Percentiles rank a stretch among this genome's conserved stretches.
Conservation (phyloP, 306 rosid species). For the Canavalia gladiata region DNA sequence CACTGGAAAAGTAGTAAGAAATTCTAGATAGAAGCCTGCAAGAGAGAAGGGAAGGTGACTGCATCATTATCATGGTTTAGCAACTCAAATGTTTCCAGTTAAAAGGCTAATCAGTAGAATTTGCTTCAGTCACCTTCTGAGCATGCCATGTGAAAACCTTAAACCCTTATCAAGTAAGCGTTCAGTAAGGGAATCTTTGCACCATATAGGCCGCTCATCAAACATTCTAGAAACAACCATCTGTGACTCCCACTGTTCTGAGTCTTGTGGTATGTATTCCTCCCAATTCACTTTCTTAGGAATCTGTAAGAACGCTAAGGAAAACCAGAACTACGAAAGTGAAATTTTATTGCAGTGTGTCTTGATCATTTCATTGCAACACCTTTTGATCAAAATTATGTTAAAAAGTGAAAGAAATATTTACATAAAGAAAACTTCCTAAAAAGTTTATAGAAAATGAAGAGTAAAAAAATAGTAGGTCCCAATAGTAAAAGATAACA, state of each 20-base stretch:
- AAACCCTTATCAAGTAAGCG: conserved; percentile 74
- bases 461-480: background rate
- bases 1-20: conserved; percentile 93
- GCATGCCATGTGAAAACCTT: conserved; percentile 59
- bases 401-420: conserved; percentile 31
- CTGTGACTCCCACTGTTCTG: conserved; percentile 87
- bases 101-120: conserved; percentile 35
- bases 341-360: conserved; percentile 36
- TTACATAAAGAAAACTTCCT: conserved; percentile 24
- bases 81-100: conserved; percentile 33
- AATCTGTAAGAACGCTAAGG: conserved; percentile 85
- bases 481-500: background rate
- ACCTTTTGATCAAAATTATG: background rate
- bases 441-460: conserved; percentile 19
- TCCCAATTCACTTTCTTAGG: conserved; percentile 95
- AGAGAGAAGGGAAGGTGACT: conserved; percentile 44
- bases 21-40: conserved; percentile 93
- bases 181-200: conserved; percentile 73
- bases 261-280: conserved; percentile 74
- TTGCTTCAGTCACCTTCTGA: conserved; percentile 74
- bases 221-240: conserved; percentile 76
- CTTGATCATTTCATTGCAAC: conserved; percentile 20
- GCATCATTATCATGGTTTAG: conserved; percentile 32
- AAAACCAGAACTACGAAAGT: conserved; percentile 49
- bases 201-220: conserved; percentile 93